Conservation (phyloP, 441 rosid genomes). For the Brassica balearica region DNA sequence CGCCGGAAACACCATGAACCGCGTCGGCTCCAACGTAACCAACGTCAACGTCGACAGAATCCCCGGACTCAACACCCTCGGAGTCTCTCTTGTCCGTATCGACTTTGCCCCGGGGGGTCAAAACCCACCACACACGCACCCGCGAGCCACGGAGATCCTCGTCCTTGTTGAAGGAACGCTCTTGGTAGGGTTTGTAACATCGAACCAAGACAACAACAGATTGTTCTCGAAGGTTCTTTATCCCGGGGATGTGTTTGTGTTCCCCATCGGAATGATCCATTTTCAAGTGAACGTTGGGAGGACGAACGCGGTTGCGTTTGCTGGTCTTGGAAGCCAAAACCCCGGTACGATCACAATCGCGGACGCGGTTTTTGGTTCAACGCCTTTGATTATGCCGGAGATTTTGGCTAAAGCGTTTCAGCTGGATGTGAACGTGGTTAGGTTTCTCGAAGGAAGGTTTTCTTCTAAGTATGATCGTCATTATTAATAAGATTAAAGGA, state of each 20-base stretch:
- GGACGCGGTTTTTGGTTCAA: constrained; percentile 52
- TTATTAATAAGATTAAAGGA: not conserved
- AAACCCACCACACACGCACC: constrained; percentile 62
- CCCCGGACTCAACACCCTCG: constrained; percentile 63
- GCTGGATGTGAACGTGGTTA: constrained; percentile 46
- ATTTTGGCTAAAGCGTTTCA: constrained; percentile 54
- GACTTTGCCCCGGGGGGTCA: constrained; percentile 56
- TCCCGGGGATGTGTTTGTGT: constrained; percentile 59
- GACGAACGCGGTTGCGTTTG: constrained; percentile 51
- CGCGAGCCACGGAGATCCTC: constrained; percentile 57
- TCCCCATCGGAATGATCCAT: constrained; percentile 62
- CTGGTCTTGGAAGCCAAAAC: constrained; percentile 58
- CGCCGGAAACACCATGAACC: constrained; percentile 48
- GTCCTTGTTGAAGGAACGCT: constrained; percentile 51
- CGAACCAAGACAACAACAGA: constrained; percentile 51
- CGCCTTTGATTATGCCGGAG: constrained; percentile 50
- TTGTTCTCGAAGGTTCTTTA: constrained; percentile 54
- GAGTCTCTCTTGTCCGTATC: constrained; percentile 53
- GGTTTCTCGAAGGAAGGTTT: constrained; percentile 43
- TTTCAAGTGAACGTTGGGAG: constrained; percentile 59
- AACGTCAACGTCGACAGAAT: constrained; percentile 45
- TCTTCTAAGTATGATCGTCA: constrained; percentile 32
- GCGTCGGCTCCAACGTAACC: constrained; percentile 53
- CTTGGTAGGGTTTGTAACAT: constrained; percentile 58
- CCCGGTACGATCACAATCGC: constrained; percentile 54